Base-by-base conservation (phyloP, 2,329 filamentous ascomycete genomes). In the Alternaria dauci region DNA sequence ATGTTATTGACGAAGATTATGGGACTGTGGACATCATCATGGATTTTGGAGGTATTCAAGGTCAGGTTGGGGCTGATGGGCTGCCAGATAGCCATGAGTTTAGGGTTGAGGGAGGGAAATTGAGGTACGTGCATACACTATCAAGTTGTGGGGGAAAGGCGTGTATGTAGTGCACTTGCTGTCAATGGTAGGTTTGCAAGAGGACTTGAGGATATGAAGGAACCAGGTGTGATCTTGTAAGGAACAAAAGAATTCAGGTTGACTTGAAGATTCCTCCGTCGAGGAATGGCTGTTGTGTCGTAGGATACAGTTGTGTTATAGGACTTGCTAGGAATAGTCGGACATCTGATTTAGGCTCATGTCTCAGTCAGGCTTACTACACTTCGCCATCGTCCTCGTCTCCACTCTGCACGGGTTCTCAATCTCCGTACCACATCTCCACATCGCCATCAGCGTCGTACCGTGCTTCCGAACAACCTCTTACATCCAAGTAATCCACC, bases 81-180 rank as follows among this genome's bases (percentile, higher is more conserved):
- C 52, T 73, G 61, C 73, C 73, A n/a, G 72, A 76, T 67, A 73
- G 70, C 46, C 73, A 76, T 69, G 72, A 74, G 47, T 76, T 76
- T 52, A 60, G 73, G 47, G 50, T 76, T 41, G 72, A 76, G 60
- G 59, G 63, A 3, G 71, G 72, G 20, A 75, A 72, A 65, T 44
- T 76, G 58, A 65, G 72, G 34, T 76, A 68, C 67, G 70, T 76
- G 50, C 73, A 76, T 63, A 76, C 73, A 14, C 63, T 74, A 38
- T 65, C 61, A 25, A 66, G 62, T 3, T 74, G 71, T 67, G 71
- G 71, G 5, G 70, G 69, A 3, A 66, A 61, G 44, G 54, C 64
- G 4, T 75, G 72, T 48, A 72, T 71, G 67, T 69, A 63, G 26
- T 8, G 4, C 7, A 8, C 12, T n/a, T 36, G 8, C 14, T 8